phyloP scores from a whole-genome alignment of 1,139 yeast genomes.

The Debaryomyces subglobosus region DNA sequence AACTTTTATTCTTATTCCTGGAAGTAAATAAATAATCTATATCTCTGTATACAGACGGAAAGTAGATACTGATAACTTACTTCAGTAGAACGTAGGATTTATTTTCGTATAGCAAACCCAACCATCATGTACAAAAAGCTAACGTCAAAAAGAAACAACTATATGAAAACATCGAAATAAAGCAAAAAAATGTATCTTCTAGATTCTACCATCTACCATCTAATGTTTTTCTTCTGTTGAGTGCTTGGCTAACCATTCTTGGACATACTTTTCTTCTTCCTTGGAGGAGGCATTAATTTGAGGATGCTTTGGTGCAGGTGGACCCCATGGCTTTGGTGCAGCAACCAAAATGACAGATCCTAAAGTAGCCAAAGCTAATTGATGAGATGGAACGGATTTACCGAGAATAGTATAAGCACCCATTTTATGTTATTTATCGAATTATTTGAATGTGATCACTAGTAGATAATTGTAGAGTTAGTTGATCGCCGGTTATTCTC shows the following conservation, averaged over 20 bases:
- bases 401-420: conserved; percentile 83
- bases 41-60: not conserved
- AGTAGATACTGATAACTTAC: not conserved
- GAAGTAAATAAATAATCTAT: conserved; percentile 5
- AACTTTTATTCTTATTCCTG: conserved; percentile 2
- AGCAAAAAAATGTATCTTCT: conserved; percentile 4
- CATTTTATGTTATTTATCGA: conserved; percentile 39
- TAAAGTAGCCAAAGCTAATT: conserved; percentile 70
- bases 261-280: conserved; percentile 83
- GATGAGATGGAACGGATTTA: conserved; percentile 72
- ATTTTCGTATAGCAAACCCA: not conserved
- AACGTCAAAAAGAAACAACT: not conserved
- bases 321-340: conserved; percentile 74
- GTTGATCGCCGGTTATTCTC: conserved; percentile 7
- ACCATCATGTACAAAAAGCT: not conserved
- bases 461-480: not conserved
- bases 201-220: conserved; percentile 1
- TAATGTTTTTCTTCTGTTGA: conserved; percentile 38
- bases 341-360: conserved; percentile 60
- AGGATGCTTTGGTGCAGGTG: conserved; percentile 61
- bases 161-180: conserved; percentile 3
- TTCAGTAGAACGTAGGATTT: not conserved
- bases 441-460: not conserved
- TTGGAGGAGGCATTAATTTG: conserved; percentile 76
- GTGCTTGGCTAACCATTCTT: conserved; percentile 46